Percentiles rank a stretch among this genome's conserved stretches.
Evolutionary conservation across 495 filamentous ascomycete species (phyloP).

Genomic region (Bacidia rubella): DNA sequence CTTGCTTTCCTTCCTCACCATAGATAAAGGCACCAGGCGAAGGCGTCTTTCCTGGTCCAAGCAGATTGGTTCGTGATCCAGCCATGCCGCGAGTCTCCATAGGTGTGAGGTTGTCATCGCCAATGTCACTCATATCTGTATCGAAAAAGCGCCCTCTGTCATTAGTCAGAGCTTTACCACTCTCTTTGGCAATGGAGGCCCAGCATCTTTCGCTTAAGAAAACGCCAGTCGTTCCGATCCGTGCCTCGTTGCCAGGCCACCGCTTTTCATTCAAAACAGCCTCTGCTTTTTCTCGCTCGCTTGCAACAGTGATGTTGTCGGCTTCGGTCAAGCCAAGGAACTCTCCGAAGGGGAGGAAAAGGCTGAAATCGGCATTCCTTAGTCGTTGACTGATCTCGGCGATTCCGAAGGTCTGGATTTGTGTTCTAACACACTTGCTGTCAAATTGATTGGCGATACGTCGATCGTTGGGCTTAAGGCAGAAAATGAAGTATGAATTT

Average conservation of each 20-base stretch:
- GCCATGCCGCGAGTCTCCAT: slow-evolving; percentile 37
- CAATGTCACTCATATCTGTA: slow-evolving; percentile 37
- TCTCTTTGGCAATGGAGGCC: slow-evolving; percentile 70
- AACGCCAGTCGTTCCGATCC: slow-evolving; percentile 80
- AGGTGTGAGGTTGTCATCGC: slow-evolving; percentile 31
- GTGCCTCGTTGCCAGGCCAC: slow-evolving; percentile 86
- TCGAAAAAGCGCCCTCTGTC: slow-evolving; percentile 20
- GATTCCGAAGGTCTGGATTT: slow-evolving; percentile 91
- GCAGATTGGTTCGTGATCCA: slow-evolving; percentile 57
- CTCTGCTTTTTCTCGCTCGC: slow-evolving; percentile 85
- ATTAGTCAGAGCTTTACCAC: slow-evolving; percentile 38
- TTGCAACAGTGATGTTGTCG: slow-evolving; percentile 72
- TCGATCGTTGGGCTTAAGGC: slow-evolving; percentile 91
- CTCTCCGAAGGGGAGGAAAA: slow-evolving; percentile 92
- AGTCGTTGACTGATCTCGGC: slow-evolving; percentile 91
- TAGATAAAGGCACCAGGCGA: slow-evolving; percentile 47
- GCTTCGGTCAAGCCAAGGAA: slow-evolving; percentile 81
- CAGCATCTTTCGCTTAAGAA: slow-evolving; percentile 94
- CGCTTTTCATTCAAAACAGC: slow-evolving; percentile 74
- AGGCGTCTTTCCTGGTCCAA: slow-evolving; percentile 45
- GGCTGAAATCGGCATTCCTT: slow-evolving; percentile 82
- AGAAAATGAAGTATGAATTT: slow-evolving; percentile 94
- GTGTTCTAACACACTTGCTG: slow-evolving; percentile 90
- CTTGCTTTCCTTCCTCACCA: slow-evolving; percentile 54
- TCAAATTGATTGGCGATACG: slow-evolving; percentile 98